Base-by-base conservation (phyloP, 2,329 filamentous ascomycete genomes). In the Zymoseptoria crescenta region DNA sequence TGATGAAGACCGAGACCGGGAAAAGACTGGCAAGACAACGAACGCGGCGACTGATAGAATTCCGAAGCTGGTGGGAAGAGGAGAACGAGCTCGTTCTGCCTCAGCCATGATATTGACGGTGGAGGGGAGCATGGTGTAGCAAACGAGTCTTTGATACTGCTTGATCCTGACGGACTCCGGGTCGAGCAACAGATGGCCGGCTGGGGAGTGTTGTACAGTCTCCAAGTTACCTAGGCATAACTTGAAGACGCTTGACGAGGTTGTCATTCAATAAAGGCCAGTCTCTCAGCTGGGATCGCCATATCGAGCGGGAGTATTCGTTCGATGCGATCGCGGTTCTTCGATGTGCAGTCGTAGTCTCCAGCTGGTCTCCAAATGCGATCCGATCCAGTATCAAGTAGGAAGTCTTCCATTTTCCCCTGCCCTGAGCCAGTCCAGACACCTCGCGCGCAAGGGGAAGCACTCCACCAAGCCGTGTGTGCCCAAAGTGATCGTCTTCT, bases 1-100 rank as follows among this genome's bases (percentile, higher is more conserved):
- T 81, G 77, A 84, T 84, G 82, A 83, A 84, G 75, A 85, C 82
- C 3, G 69, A 74, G 57, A 77, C 79, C 1, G 82, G 82, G 4
- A 77, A 71, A 65, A 64, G 71, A 55, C 72, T 83, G 72, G 82
- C 81, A 1, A 69, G 69, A 24, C 75, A 77, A 61, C 71, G 81
- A 59, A 80, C 80, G 19, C 72, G 76, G 63, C 73, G 81, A 56
- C 62, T 84, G 55, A 71, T 67, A 57, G 67, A 76, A 30, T 84
- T 84, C 67, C 72, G 75, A 60, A 64, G 68, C 1, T 84, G 81
- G 81, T 84, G 81, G 82, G 72, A 77, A 41, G 78, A 81, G 51
- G 81, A 83, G 59, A 66, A 57, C n/a, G 57, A 56, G 6, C 49
- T 66, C 20, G 56, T 56, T 20, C 51, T 49, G 24, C 51, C 51